Evolutionary conservation across 345 rosid genomes (phyloP), one percentile per base, ranked within the genome.

Genomic region (Eucalyptus dawsonii): DNA sequence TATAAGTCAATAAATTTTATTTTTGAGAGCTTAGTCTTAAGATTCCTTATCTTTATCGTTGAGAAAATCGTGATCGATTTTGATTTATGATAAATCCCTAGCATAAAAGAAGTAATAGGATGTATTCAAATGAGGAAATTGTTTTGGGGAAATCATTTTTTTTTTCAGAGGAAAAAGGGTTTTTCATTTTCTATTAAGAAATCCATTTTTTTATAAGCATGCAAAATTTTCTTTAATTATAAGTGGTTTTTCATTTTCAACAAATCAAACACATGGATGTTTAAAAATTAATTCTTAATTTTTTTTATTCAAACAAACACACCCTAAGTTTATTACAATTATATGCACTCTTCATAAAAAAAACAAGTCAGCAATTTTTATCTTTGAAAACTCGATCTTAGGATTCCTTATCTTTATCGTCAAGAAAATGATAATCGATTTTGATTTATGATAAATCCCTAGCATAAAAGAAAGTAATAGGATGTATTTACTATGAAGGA

Each of bases 141-240:
- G 10, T 67, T 67, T 34, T 4, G 17, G 6, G 11, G 21, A 31
- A 67, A 67, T 15, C 22, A 16, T 27, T 27, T 60, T n/a, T 27
- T 60, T 27, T n/a, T n/a, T n/a, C 9, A 60, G 1, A 60, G 29
- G 31, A 58, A 25, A 58, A 25, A 25, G 0, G 0, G 5, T 2
- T 11, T 25, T 58, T 58, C 56, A 25, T 67, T 17, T 67, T 67
- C 22, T 15, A 31, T 67, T 31, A 31, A 0, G 42, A 31, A 65
- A 67, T 60, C n/a, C 14, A 27, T 67, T 31, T 67, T 10, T 17
- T 15, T n/a, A 8, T 31, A 31, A 31, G 42, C 80, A 31, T 67
- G 19, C 22, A 67, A 8, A 67, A 0, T 67, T 16, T 16, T 31
- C 42, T 42, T 42, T 42, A 42, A 42, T 42, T 42, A 42, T 42